These are phyloP conservation scores for Fusarium redolens DNA, from an alignment of 2,329 filamentous ascomycete genomes.

Conservation along the genomic window DNA sequence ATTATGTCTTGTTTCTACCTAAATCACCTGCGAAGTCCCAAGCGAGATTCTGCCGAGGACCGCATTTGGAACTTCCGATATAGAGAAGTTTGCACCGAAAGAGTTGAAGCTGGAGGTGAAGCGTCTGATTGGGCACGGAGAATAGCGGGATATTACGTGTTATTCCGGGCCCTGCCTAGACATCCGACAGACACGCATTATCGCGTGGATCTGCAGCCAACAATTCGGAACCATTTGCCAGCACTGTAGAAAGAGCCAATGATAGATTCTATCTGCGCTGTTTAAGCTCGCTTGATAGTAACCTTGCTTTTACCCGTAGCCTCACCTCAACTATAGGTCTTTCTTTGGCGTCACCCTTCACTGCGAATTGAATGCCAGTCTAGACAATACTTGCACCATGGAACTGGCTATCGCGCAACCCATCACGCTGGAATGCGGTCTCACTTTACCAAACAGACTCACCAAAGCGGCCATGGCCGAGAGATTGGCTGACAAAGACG, in stretches of 20 bases:
- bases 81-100: accelerated
- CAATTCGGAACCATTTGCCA: accelerated
- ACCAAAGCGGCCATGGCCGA: not conserved
- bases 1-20: accelerated
- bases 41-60: accelerated
- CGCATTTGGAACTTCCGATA: accelerated
- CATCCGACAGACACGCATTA: not conserved
- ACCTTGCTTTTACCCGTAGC: accelerated
- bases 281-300: no score
- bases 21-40: not conserved
- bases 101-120: accelerated
- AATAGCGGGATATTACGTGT: not conserved
- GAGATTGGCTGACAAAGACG: not conserved
- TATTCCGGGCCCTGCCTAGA: not conserved
- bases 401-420: not conserved
- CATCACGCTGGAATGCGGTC: not conserved
- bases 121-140: not conserved
- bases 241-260: accelerated
- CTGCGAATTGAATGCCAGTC: not conserved
- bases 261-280: no score
- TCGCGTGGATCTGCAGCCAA: not conserved
- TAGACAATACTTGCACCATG: accelerated
- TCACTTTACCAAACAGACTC: not conserved
- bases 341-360: not conserved
- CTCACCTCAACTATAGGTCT: no score